A percentile compares a stretch with the other conserved stretches of the same genome.
Conservation (phyloP, 1,284 basidiomycete species). For the Puccinia hordei region DNA sequence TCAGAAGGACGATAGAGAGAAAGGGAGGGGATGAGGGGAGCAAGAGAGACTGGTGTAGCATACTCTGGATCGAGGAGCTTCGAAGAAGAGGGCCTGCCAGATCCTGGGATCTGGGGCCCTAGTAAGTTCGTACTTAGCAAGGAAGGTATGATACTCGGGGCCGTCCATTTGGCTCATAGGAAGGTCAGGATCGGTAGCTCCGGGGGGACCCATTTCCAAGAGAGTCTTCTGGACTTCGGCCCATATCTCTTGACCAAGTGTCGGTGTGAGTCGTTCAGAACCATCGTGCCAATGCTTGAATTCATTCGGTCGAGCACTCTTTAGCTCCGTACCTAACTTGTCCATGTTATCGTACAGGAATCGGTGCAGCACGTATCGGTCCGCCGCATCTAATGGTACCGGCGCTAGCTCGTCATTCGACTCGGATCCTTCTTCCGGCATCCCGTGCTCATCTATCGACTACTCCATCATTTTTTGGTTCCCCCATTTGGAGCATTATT, state of each 20-base stretch:
- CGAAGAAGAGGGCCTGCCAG: constrained; percentile 43
- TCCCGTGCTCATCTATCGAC: constrained; percentile 32
- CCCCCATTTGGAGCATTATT: too few relatives aligned
- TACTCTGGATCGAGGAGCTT: constrained; percentile 45
- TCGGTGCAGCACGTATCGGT: constrained; percentile 75
- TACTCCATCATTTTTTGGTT: background rate
- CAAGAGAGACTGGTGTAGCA: background rate
- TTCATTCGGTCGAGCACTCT: constrained; percentile 60
- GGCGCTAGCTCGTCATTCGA: constrained; percentile 22
- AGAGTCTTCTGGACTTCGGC: constrained; percentile 73
- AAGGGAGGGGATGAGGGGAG: background rate
- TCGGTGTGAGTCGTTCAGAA: constrained; percentile 60
- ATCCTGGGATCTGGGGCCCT: constrained; percentile 38
- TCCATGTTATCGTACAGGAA: constrained; percentile 79
- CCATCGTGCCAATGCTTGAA: constrained; percentile 55
- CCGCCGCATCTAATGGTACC: constrained; percentile 71
- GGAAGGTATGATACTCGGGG: constrained; percentile 35
- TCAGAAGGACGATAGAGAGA: too few relatives aligned
- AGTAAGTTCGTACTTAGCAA: constrained; percentile 41
- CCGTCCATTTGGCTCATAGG: constrained; percentile 21
- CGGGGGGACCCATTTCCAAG: constrained; percentile 73
- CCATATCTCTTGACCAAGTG: constrained; percentile 73
- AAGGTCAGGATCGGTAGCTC: constrained; percentile 64
- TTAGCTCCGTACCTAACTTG: constrained; percentile 78
- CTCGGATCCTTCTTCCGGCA: background rate